Base-by-base conservation (phyloP, 257 asterid species). In the Primulina eburnea region DNA sequence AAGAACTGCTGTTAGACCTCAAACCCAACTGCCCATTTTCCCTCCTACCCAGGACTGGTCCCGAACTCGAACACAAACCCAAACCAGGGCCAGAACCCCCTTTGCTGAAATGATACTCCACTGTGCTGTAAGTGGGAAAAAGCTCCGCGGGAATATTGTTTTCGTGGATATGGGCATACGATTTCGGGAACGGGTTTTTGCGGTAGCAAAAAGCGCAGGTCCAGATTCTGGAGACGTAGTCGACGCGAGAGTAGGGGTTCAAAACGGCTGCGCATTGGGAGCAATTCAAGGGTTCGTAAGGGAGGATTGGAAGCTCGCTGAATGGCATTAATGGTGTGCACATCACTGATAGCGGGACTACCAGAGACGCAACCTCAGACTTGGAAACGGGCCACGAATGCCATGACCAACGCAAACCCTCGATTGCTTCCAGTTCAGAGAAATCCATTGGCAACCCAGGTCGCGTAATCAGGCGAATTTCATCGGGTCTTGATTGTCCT, bases 381-480 rank as follows among this genome's bases (percentile, higher is more conserved):
- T 84, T 85, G 38, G 92, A 62, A 11, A 75, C 77, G 21, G 99
- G 96, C 99, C 99, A 93, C 6, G 99, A 84, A 53, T 90, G 92
- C 97, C 99, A 93, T 28, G 99, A 81, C 99, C 99, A 93, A 2
- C 99, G 89, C 76, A 93, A 84, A 17, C 99, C 97, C 87, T 93
- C 99, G 72, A 82, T 90, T 30, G 88, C 97, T 81, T 93, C 99
- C 80, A 93, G 76, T 83, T 93, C 97, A 35, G 78, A 71, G 85
- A 89, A 93, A 89, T 93, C 99, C 99, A 93, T 90, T 9, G 82
- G 6, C 33, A 55, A 53, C 20, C 67, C 8, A 65, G 60, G 62
- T 14, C 56, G 47, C 7, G 38, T 33, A 57, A 73, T 60, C 59
- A 56, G 74, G 43, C 14, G 52, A 47, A 52, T 79, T 43, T 74